Base-by-base conservation (phyloP, 805 yeast species). In the Naumovozyma dairenensis region DNA sequence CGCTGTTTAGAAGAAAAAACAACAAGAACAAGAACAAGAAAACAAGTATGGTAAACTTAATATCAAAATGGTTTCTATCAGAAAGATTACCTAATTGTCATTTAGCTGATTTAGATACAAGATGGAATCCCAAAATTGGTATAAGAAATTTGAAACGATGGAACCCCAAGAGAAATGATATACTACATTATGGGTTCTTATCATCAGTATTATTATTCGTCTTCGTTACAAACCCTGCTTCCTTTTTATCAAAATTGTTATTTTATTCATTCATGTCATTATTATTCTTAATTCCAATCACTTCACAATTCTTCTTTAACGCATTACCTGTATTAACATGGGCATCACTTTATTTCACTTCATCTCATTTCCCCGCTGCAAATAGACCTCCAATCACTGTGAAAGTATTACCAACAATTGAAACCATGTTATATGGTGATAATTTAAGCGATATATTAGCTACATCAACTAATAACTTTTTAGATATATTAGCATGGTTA, bases 341-440 rank as follows among this genome's bases (percentile, higher is more conserved):
- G 95, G 70, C 84, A 44, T 74, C 85, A 16, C 67, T 89, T 33
- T 87, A 78, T 60, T 85, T 81, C 60, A 71, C 80, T 17, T 76
- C 86, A 28, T 70, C 82, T 12, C 77, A 74, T 46, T 78, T 87
- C 46, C 83, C 93, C 7, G 67, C 75, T 3, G 56, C 63, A 3
- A 74, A 79, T 70, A 77, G 89, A 53, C 95, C 96, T 4, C 80
- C 86, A n/a, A 89, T 87, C 44, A 73, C 77, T 31, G 96, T 87
- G 36, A 78, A 87, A 45, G 78, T 83, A 16, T 68, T 87, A 31
- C 96, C 97, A 0, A 92, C 94, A 2, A 67, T 86, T 62, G 97
- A 87, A 57, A 84, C 96, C 26, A 80, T 87, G 36, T 63, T 89
- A 38, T 87, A 85, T 52, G 96, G 96, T 33, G 95, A 87, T 49